phyloP scores from a whole-genome alignment of 208 protist species.

The Trypanosoma boissoni region DNA sequence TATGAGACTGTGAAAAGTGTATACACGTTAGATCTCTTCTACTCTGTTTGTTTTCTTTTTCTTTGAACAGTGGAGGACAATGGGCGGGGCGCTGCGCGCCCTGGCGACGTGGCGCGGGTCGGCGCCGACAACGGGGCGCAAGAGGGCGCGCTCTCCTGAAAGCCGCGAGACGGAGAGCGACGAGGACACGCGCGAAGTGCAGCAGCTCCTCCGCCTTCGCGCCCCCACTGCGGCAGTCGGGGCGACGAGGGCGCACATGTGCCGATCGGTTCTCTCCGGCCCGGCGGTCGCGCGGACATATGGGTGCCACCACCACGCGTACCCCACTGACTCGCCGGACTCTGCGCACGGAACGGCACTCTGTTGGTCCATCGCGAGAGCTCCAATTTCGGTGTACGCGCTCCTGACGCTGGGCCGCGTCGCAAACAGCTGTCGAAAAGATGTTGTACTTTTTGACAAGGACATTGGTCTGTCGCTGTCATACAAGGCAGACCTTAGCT shows the following conservation, averaged over 20 bases:
- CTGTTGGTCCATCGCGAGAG: conserved; percentile 43
- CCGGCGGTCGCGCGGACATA: conserved; percentile 40
- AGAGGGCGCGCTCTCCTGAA: not conserved
- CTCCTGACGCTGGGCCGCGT: conserved; percentile 69
- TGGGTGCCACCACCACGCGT: conserved; percentile 72
- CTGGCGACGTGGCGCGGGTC: not conserved
- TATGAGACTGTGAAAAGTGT: not conserved
- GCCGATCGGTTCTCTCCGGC: conserved; percentile 38
- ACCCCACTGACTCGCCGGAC: conserved; percentile 33
- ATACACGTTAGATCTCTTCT: not conserved
- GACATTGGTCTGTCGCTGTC: conserved; percentile 29
- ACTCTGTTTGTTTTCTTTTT: conserved; percentile 8
- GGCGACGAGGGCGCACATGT: conserved; percentile 22
- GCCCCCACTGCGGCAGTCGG: not conserved
- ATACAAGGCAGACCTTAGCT: conserved; percentile 44
- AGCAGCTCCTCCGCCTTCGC: too few relatives aligned
- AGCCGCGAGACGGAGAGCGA: not conserved
- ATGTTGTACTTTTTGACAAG: conserved; percentile 39
- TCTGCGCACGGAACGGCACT: conserved; percentile 68
- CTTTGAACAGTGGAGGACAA: not conserved
- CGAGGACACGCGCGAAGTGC: not conserved
- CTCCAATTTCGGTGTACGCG: conserved; percentile 16
- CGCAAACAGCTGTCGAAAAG: conserved; percentile 74
- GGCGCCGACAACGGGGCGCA: not conserved
- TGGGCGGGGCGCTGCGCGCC: conserved; percentile 10